Percentiles rank a stretch among this genome's conserved stretches.
These are phyloP conservation scores for Fusarium phyllophilum DNA, from an alignment of 2,329 filamentous ascomycete genomes.

Conservation along the genomic window DNA sequence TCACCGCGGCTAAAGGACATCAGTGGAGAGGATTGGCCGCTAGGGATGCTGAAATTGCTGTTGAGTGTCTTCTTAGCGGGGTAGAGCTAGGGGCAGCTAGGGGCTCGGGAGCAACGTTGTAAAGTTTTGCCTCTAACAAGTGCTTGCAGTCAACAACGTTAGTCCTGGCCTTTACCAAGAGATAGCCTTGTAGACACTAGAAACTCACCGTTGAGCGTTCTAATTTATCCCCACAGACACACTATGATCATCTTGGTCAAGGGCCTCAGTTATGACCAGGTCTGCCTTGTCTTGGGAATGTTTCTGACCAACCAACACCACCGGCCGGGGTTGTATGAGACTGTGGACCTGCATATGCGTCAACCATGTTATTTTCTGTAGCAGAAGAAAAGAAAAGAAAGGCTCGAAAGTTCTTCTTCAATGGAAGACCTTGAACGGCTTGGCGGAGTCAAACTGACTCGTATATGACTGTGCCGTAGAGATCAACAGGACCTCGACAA, in stretches of 20 bases:
- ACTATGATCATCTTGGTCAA: neutral
- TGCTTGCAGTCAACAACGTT: neutral
- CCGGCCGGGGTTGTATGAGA: neutral
- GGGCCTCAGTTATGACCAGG: neutral
- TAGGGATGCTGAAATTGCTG: neutral
- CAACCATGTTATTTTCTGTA: neutral
- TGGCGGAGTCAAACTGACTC: neutral
- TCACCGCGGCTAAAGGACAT: conserved; percentile 1
- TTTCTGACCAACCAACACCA: neutral
- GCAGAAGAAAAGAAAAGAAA: neutral
- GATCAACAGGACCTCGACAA: neutral
- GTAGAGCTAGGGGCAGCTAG: neutral
- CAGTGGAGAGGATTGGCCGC: neutral
- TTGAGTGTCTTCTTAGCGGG: neutral
- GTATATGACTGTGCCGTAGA: neutral
- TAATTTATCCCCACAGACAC: neutral
- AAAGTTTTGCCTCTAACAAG: neutral
- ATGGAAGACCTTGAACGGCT: neutral
- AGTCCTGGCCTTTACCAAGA: neutral
- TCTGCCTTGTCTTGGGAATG: neutral
- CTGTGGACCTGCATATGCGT: conserved; percentile 21
- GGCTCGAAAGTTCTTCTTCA: neutral
- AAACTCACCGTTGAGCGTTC: neutral
- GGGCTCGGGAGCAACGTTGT: neutral
- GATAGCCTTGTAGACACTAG: neutral